Evolutionary conservation across 1,284 basidiomycete genomes (phyloP).

Genomic region (Mycosarcoma maydis): DNA sequence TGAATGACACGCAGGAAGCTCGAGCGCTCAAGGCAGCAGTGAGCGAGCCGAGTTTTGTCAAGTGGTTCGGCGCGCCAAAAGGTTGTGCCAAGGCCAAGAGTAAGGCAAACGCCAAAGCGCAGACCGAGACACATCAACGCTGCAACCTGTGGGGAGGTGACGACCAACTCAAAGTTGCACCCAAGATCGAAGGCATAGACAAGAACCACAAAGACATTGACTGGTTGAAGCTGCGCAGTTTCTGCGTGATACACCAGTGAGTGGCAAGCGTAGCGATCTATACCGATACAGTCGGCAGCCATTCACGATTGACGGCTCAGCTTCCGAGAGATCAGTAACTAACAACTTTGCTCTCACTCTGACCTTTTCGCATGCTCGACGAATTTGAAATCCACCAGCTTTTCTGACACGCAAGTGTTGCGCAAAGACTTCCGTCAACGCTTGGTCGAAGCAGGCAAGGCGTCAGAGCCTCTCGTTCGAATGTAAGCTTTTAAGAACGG

Average conservation of each 20-base stretch:
- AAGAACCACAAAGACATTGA: slow-evolving; percentile 89
- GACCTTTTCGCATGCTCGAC: neutral
- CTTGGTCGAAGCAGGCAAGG: slow-evolving; percentile 72
- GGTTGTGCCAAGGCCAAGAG: slow-evolving; percentile 5
- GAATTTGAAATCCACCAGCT: slow-evolving; percentile 69
- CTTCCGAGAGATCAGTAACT: neutral
- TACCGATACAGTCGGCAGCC: too few species aligned
- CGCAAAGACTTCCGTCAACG: slow-evolving; percentile 75
- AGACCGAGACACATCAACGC: neutral
- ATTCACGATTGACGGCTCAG: neutral
- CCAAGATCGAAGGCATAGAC: slow-evolving; percentile 72
- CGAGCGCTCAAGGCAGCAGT: slow-evolving; percentile 76
- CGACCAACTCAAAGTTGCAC: slow-evolving; percentile 73
- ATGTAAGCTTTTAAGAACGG: slow-evolving; percentile 71
- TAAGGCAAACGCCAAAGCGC: slow-evolving; percentile 5
- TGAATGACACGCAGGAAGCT: slow-evolving; percentile 74
- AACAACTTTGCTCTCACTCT: slow-evolving; percentile 1
- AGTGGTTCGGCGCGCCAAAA: slow-evolving; percentile 76
- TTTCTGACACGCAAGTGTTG: slow-evolving; percentile 79
- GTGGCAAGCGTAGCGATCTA: too few species aligned
- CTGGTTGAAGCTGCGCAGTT: slow-evolving; percentile 81
- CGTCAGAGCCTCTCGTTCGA: slow-evolving; percentile 81
- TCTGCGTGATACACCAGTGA: slow-evolving; percentile 77
- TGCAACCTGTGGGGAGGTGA: slow-evolving; percentile 73
- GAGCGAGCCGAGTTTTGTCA: slow-evolving; percentile 75